Evolutionary conservation across 1,284 basidiomycete species (phyloP).

Genomic region (Ustilago vetiveriae): DNA sequence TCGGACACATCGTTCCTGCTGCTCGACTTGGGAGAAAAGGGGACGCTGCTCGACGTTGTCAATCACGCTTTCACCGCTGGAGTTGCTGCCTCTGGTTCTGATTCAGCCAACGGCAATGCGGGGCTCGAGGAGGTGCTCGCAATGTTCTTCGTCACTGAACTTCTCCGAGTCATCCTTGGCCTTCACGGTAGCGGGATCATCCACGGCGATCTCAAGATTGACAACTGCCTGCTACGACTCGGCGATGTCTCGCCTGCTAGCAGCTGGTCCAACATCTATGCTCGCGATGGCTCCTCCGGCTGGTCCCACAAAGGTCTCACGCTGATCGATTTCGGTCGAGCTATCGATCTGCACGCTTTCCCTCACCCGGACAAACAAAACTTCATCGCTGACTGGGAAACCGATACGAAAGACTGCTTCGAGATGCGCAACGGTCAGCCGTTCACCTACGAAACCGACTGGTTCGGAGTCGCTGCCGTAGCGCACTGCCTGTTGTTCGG

Average conservation of each 20-base stretch:
- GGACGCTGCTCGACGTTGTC: conserved; percentile 90
- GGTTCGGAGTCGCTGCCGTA: conserved; percentile 90
- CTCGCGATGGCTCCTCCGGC: conserved; percentile 78
- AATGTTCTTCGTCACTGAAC: conserved; percentile 92
- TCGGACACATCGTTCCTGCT: conserved; percentile 88
- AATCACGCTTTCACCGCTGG: conserved; percentile 72
- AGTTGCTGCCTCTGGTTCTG: conserved; percentile 71
- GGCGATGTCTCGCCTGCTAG: conserved; percentile 76
- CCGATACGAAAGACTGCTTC: conserved; percentile 80
- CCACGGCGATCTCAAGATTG: conserved; percentile 98
- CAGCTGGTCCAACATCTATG: conserved; percentile 80
- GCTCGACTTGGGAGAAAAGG: conserved; percentile 87
- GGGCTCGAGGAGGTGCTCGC: conserved; percentile 89
- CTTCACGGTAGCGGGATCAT: conserved; percentile 85
- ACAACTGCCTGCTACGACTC: conserved; percentile 93
- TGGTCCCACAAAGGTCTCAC: conserved; percentile 89
- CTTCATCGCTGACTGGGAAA: conserved; percentile 87
- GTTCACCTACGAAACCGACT: conserved; percentile 96
- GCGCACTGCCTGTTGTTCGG: conserved; percentile 96
- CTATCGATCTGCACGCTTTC: conserved; percentile 86
- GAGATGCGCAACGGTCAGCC: conserved; percentile 84
- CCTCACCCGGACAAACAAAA: conserved; percentile 72
- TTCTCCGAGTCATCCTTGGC: conserved; percentile 82
- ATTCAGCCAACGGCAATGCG: conserved; percentile 68
- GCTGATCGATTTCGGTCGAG: conserved; percentile 95